These are phyloP conservation scores for Pseudogymnoascus sp. DNA, from an alignment of 2,329 filamentous ascomycete genomes.

Conservation along the genomic window DNA sequence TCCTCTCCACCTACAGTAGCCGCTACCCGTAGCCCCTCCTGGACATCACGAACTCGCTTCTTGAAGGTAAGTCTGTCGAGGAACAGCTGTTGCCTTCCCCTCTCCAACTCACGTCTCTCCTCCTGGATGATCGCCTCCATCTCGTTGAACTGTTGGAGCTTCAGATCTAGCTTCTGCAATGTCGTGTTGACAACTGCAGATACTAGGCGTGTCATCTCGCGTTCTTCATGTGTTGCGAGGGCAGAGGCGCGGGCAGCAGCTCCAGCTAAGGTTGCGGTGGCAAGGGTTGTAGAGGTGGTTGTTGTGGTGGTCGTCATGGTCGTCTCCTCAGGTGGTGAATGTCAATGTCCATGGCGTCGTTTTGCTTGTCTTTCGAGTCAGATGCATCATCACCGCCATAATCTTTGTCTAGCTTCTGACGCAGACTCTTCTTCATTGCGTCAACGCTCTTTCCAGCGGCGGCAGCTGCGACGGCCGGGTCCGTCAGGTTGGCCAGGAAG, in stretches of 20 bases:
- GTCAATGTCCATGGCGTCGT: conserved; percentile 62
- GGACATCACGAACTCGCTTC: conserved; percentile 74
- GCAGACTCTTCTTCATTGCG: conserved; percentile 73
- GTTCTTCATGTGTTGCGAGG: conserved; percentile 90
- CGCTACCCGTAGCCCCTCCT: conserved; percentile 60
- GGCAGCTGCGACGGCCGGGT: conserved; percentile 82
- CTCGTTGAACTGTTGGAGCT: conserved; percentile 92
- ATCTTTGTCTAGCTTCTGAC: conserved; percentile 67
- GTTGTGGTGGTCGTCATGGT: conserved; percentile 44
- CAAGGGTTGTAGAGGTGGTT: conserved; percentile 46
- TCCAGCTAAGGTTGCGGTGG: conserved; percentile 77
- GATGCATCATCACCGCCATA: conserved; percentile 35
- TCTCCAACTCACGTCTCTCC: conserved; percentile 86
- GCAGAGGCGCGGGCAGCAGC: conserved; percentile 81
- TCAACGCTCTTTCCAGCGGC: conserved; percentile 84
- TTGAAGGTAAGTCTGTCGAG: conserved; percentile 87
- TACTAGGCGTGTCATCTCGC: conserved; percentile 90
- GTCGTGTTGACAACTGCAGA: conserved; percentile 88
- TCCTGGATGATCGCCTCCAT: conserved; percentile 89
- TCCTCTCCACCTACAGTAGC: conserved; percentile 33
- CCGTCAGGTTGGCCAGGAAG: conserved; percentile 85
- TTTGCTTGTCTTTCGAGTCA: conserved; percentile 48
- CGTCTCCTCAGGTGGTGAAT: conserved; percentile 41
- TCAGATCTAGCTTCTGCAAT: conserved; percentile 92
- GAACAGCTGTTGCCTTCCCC: conserved; percentile 87